Evolutionary conservation across 176 grass and related monocot genomes (phyloP).

Genomic region (Phoenix dactylifera): DNA sequence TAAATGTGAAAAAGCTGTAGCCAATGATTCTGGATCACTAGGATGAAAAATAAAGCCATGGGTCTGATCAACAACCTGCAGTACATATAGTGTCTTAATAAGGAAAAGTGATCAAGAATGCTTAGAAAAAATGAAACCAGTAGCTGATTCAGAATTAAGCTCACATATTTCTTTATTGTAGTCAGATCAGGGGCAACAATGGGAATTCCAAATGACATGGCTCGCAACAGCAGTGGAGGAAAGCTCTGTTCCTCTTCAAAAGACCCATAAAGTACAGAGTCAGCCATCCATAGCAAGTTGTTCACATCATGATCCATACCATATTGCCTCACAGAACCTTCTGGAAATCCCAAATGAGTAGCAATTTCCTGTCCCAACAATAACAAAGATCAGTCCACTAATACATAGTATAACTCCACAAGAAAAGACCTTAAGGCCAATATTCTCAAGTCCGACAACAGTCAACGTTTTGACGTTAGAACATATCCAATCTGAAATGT

Average conservation of each 20-base stretch:
- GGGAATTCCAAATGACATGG: conserved; percentile 86
- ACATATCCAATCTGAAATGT: too few relatives aligned
- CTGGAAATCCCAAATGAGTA: conserved; percentile 60
- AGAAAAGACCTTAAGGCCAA: too few relatives aligned
- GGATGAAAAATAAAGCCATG: conserved; percentile 72
- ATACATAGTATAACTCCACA: too few relatives aligned
- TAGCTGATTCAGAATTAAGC: conserved; percentile 22
- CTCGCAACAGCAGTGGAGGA: conserved; percentile 62
- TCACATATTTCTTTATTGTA: conserved; percentile 79
- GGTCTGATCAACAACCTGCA: conserved; percentile 64
- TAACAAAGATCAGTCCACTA: background rate
- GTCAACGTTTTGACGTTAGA: too few relatives aligned
- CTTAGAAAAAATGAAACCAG: conserved; percentile 1
- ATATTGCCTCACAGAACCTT: conserved; percentile 57
- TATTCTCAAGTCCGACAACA: too few relatives aligned
- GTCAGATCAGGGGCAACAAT: conserved; percentile 78
- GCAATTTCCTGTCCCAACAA: conserved; percentile 61
- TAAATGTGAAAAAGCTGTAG: conserved; percentile 48
- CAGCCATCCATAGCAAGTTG: conserved; percentile 46
- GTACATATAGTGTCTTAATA: background rate
- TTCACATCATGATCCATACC: conserved; percentile 60
- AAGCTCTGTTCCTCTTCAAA: conserved; percentile 75
- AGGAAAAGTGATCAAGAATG: background rate
- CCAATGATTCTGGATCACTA: conserved; percentile 35
- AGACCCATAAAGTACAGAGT: conserved; percentile 77